Conservation (phyloP, 768 basidiomycete species). For the Termitomyces bulborhizus region DNA sequence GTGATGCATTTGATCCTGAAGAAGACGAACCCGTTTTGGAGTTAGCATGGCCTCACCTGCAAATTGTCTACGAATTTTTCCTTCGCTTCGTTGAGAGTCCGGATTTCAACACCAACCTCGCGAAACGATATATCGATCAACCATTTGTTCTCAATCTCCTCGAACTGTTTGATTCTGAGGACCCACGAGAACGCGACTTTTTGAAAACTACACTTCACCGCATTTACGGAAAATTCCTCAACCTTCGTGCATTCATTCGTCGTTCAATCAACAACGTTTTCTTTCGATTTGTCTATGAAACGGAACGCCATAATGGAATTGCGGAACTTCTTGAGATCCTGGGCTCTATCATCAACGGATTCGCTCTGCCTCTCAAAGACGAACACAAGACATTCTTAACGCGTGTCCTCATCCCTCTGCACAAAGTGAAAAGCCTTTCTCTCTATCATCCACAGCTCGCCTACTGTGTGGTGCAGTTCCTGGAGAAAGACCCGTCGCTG, state of each 20-base stretch:
- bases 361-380: slow-evolving; percentile 95
- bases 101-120: slow-evolving; percentile 97
- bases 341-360: slow-evolving; percentile 99
- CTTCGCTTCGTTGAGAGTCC: slow-evolving; percentile 96
- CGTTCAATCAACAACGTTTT: slow-evolving; percentile 99
- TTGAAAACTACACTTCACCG: slow-evolving; percentile 98
- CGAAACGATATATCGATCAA: slow-evolving; percentile 97
- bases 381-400: slow-evolving; percentile 98
- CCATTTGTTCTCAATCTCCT: slow-evolving; percentile 92
- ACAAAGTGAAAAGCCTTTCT: slow-evolving; percentile 97
- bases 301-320: slow-evolving; percentile 98
- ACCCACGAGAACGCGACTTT: slow-evolving; percentile 98
- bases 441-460: slow-evolving; percentile 99
- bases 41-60: slow-evolving; percentile 98
- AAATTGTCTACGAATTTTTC: slow-evolving; percentile 99
- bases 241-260: slow-evolving; percentile 96
- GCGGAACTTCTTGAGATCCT: slow-evolving; percentile 97
- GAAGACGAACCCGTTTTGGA: slow-evolving; percentile 99
- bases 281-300: slow-evolving; percentile 98
- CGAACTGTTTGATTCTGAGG: slow-evolving; percentile 97
- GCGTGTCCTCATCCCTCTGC: slow-evolving; percentile 88
- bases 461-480: slow-evolving; percentile 97
- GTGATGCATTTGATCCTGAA: slow-evolving; percentile 98
- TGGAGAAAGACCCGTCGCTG: slow-evolving; percentile 90
- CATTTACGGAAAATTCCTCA: slow-evolving; percentile 99